phyloP scores from a whole-genome alignment of 2,329 filamentous ascomycete genomes.

The Clonostachys rhizophaga region DNA sequence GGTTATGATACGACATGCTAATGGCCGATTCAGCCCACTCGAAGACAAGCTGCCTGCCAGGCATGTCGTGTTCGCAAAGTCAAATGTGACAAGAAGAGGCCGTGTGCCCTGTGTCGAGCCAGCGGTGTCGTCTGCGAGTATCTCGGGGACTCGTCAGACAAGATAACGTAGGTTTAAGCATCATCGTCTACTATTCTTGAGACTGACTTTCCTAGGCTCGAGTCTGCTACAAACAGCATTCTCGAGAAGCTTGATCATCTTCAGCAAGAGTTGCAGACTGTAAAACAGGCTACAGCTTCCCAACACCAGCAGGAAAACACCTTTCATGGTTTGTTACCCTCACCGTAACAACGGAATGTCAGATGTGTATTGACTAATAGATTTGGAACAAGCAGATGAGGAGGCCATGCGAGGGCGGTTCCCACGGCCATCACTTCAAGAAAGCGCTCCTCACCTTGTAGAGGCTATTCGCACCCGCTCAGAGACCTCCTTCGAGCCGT shows the following conservation, averaged over 20 bases:
- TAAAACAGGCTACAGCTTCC: slow-evolving; percentile 1
- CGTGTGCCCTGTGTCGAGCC: slow-evolving; percentile 5
- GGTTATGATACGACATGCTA: no score
- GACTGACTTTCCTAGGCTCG: slow-evolving; percentile 4
- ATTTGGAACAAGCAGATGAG: no score
- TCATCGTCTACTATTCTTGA: background rate
- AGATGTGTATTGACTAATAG: no score
- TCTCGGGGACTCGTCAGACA: slow-evolving; percentile 6
- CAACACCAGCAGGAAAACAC: background rate
- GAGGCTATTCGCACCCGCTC: background rate
- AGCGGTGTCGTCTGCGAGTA: slow-evolving; percentile 10
- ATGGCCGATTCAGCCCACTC: background rate
- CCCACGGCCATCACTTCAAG: slow-evolving; percentile 1
- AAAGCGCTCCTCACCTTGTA: background rate
- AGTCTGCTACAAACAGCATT: slow-evolving; percentile 8
- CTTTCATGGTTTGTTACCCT: background rate
- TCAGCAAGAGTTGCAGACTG: slow-evolving; percentile 6
- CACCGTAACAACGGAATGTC: background rate
- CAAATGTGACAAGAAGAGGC: slow-evolving; percentile 11
- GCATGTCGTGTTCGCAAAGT: slow-evolving; percentile 9
- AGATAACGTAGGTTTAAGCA: slow-evolving; percentile 6
- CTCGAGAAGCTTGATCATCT: slow-evolving; percentile 8
- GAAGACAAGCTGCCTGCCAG: slow-evolving; percentile 10
- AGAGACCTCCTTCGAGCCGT: slow-evolving; percentile 4
- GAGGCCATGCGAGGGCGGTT: background rate